phyloP scores from a whole-genome alignment of 345 rosid genomes.

The Nasturtium officinale region DNA sequence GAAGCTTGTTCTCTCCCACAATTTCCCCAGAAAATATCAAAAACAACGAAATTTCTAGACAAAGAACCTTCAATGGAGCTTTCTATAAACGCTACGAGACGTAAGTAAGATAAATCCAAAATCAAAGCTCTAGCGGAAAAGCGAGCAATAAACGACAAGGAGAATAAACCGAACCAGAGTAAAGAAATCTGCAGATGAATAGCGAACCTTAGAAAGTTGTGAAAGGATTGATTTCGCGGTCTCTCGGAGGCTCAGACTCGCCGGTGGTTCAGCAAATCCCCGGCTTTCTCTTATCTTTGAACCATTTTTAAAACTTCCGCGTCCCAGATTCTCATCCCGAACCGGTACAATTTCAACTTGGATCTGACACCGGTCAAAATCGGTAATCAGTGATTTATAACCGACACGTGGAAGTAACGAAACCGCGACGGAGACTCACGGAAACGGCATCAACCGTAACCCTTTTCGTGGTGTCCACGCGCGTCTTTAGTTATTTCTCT shows the following conservation, averaged over 20 bases:
- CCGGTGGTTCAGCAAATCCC: conserved; percentile 45
- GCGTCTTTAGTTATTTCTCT: not conserved
- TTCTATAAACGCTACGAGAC: conserved; percentile 23
- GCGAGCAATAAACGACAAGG: conserved; percentile 13
- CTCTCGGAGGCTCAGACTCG: conserved; percentile 22
- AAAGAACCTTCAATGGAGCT: not conserved
- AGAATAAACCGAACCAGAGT: conserved; percentile 33
- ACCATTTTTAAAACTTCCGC: conserved; percentile 36
- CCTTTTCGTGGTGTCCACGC: conserved; percentile 18
- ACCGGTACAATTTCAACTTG: conserved; percentile 32
- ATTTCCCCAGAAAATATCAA: not conserved
- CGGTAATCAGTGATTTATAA: conserved; percentile 24
- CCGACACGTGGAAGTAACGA: conserved; percentile 41
- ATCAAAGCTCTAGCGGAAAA: not conserved
- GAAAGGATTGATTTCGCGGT: conserved; percentile 14
- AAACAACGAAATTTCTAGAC: not conserved
- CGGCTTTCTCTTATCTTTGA: conserved; percentile 36
- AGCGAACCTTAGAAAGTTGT: conserved; percentile 18
- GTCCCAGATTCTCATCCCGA: conserved; percentile 14
- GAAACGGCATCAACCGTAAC: not conserved
- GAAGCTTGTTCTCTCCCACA: not conserved
- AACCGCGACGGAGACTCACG: conserved; percentile 5
- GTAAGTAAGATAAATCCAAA: conserved; percentile 20
- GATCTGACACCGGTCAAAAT: conserved; percentile 46
- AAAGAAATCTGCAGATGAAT: conserved; percentile 25